Evolutionary conservation across 495 filamentous ascomycete genomes (phyloP).

Genomic region (Glonium stellatum): DNA sequence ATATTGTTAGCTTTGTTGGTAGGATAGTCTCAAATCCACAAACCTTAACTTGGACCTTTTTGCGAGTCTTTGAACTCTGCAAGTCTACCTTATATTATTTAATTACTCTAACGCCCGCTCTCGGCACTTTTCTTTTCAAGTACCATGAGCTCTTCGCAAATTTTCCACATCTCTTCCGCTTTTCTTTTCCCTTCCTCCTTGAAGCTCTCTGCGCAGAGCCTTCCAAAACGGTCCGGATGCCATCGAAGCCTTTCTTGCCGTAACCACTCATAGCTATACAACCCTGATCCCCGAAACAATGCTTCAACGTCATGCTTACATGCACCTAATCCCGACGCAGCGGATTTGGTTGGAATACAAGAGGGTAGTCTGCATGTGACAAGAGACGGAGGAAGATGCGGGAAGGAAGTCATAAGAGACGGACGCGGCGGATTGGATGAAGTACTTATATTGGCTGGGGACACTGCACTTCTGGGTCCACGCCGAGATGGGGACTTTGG

Average conservation of each 20-base stretch:
- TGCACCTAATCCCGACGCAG: constrained; percentile 10
- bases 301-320: constrained; percentile 25
- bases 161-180: constrained; percentile 28
- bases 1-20: too few species aligned
- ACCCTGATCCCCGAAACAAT: constrained; percentile 14
- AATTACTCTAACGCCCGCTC: neutral
- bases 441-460: neutral
- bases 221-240: constrained; percentile 27
- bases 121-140: constrained; percentile 5
- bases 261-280: constrained; percentile 23
- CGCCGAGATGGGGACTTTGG: neutral
- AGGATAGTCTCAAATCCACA: too few species aligned
- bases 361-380: constrained; percentile 6
- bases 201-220: constrained; percentile 18
- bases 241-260: constrained; percentile 23
- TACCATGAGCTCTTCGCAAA: constrained; percentile 13
- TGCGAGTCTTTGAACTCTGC: too few species aligned
- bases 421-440: neutral
- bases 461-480: neutral
- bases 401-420: constrained; percentile 10
- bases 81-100: neutral
- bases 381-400: constrained; percentile 12
- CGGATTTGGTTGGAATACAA: constrained; percentile 9
- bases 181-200: constrained; percentile 15
- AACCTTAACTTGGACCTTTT: too few species aligned